Base-by-base conservation (phyloP, 1,284 basidiomycete species). In the Rhodotorula sp. region DNA sequence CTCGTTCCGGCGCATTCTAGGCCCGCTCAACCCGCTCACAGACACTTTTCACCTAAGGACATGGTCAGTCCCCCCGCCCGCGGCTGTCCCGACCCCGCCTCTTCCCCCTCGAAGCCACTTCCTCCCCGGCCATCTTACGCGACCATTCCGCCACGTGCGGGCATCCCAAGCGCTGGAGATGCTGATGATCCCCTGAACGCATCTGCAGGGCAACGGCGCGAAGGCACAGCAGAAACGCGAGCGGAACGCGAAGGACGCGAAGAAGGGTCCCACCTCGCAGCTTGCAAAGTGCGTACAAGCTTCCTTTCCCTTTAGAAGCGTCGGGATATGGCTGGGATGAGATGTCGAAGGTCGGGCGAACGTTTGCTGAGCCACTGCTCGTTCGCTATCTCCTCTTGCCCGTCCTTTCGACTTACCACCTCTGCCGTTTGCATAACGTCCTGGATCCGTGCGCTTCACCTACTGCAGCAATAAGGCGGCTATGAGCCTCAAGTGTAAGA, bases 231-330 rank as follows among this genome's bases (percentile, higher is more conserved):
- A 59, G 63, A 69, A 69, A 52, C 64, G 64, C 30, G 68, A 62
- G 50, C 59, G 64, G 46, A 63, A 57, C 40, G 64, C 61, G 24
- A 62, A 58, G 7, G 57, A 62, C 18, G 68, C 60, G n/a, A 65
- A 65, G 61, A 66, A 70, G 54, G 68, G 64, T 13, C 64, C 68
- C 2, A 60, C 64, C 6, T 66, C 64, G 26, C 68, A 70, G 55
- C 55, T 63, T 46, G 68, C 61, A 26, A 28, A 28, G 60, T 61
- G 9, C 13, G 59, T 52, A 4, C 24, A 16, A 55, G 30, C 22
- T 15, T 26, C 53, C 26, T 22, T 34, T 56, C 58, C 22, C 16
- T 26, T 5, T 22, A 4, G 30, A 11, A 28, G 3, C 2, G 24
- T 26, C 40, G 18, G 3, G n/a, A 18, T n/a, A n/a, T 46, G 28